Conservation (phyloP, 768 basidiomycete genomes). For the Mycena metata region DNA sequence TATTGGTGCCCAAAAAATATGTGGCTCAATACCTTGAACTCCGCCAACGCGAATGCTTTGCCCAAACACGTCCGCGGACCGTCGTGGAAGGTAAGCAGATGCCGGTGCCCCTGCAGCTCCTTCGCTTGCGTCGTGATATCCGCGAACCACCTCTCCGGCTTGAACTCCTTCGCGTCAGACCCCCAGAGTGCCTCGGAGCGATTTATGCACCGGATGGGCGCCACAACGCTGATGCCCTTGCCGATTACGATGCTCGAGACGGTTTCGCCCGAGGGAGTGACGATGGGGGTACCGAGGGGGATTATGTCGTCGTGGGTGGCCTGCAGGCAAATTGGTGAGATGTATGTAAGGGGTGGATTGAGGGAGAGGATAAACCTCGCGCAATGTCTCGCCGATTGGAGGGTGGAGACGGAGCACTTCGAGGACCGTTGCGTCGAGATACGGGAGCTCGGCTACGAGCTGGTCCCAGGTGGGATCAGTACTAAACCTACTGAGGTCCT, state of each 20-base stretch:
- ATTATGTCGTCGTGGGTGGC: constrained; percentile 54
- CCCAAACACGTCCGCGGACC: constrained; percentile 53
- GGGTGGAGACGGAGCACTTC: constrained; percentile 56
- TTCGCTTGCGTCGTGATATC: constrained; percentile 32
- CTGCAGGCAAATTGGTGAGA: constrained; percentile 35
- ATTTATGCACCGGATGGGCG: constrained; percentile 49
- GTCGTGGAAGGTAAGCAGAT: constrained; percentile 52
- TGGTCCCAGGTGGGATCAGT: constrained; percentile 18
- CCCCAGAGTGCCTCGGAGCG: constrained; percentile 59
- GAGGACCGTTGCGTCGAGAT: constrained; percentile 56
- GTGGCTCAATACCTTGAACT: constrained; percentile 46
- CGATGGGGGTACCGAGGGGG: constrained; percentile 50
- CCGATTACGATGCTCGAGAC: constrained; percentile 49
- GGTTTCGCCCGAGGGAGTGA: constrained; percentile 42
- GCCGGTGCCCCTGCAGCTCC: constrained; percentile 49
- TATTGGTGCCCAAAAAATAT: background rate
- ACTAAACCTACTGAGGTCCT: constrained; percentile 42
- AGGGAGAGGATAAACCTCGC: constrained; percentile 29
- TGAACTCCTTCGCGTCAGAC: constrained; percentile 56
- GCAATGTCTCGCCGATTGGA: constrained; percentile 44
- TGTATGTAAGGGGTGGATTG: too few species aligned
- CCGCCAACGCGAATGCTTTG: constrained; percentile 49
- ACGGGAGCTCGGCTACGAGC: constrained; percentile 42
- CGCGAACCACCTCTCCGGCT: constrained; percentile 55
- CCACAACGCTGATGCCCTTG: constrained; percentile 46